phyloP scores from a whole-genome alignment of 306 rosid species.

The Prunus padus region DNA sequence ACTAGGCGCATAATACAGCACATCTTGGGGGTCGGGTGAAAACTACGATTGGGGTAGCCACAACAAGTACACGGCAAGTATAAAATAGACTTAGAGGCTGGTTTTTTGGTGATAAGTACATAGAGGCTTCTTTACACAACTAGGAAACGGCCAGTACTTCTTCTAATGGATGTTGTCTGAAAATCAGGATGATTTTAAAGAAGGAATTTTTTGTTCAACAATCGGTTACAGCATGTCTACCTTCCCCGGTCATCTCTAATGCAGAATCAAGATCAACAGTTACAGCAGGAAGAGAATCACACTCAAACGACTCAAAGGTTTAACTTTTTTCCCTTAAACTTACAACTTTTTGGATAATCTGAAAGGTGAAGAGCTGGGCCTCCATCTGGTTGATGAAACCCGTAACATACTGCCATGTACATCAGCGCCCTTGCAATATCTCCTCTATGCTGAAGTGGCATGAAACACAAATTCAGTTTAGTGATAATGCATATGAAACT shows the following conservation, averaged over 20 bases:
- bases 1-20: too few species aligned
- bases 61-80: too few species aligned
- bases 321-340: background rate
- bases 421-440: constrained; percentile 75
- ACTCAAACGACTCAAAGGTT: background rate
- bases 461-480: background rate
- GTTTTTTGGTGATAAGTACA: too few species aligned
- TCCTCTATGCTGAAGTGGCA: constrained; percentile 60
- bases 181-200: too few species aligned
- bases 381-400: constrained; percentile 48
- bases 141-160: too few species aligned
- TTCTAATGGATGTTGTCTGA: too few species aligned
- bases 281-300: background rate
- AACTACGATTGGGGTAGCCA: background rate
- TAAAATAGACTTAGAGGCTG: too few species aligned
- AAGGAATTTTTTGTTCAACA: too few species aligned
- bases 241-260: background rate
- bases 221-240: too few species aligned
- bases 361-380: constrained; percentile 57
- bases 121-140: too few species aligned
- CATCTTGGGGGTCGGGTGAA: background rate
- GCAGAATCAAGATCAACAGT: background rate
- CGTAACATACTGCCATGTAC: constrained; percentile 76
- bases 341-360: constrained; percentile 59
- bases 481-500: background rate